Base-by-base conservation (phyloP, 768 basidiomycete genomes). In the Mycena indigotica region DNA sequence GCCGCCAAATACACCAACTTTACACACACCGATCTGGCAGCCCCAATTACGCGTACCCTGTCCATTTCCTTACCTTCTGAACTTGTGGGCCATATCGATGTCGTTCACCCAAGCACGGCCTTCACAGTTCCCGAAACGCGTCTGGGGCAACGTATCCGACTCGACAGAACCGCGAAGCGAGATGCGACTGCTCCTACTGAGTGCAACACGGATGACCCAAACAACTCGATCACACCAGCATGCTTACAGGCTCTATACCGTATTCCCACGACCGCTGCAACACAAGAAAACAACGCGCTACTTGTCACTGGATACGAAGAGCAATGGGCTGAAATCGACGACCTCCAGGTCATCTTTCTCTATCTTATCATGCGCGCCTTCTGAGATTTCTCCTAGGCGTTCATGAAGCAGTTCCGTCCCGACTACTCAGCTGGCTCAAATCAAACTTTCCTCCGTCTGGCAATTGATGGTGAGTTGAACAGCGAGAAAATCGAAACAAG, bases 171-270 rank as follows among this genome's bases (percentile, higher is more conserved):
- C n/a, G 39, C 32, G 28, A 46, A 30, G 26, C 40, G 52, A 16
- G 55, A 41, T n/a, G 50, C 40, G 26, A 56, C 58, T 1, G 61
- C 62, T 5, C 63, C 63, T 39, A 54, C 65, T 6, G 57, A 53
- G 0, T 65, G 67, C 45, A 55, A 53, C 24, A 40, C 29, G 38
- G 56, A 21, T 21, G 41, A 44, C 41, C 53, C 58, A 5, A 45
- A 52, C 40, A 48, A 69, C 66, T 25, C 8, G 3, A 60, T 68
- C 40, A 65, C 63, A 24, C 66, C 67, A 23, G 57, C 63, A 12
- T 68, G 67, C 50, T 58, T 69, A 5, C 65, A 59, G 51, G 63
- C 58, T 5, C 48, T 69, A n/a, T 69, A 69, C 53, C 62, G 58
- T 23, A 66, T 69, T 50, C 68, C 68, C 15, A 55, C 53, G 16